phyloP scores from a whole-genome alignment of 257 asterid species.

The Solanum microdontum region DNA sequence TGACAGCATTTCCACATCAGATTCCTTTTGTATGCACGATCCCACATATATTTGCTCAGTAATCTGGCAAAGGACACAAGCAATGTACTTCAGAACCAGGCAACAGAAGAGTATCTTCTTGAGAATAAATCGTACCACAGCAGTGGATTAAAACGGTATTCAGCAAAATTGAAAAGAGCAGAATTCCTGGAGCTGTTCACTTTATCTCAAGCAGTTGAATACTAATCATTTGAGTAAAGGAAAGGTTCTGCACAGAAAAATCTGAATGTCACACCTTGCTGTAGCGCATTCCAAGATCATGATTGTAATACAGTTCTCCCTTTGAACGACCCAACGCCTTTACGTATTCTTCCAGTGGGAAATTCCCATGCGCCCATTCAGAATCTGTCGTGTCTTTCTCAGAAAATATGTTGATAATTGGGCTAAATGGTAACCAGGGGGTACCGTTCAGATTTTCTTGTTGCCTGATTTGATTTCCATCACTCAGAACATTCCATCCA shows the following conservation, averaged over 20 bases:
- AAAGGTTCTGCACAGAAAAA: conserved; percentile 9
- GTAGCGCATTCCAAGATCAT: conserved; percentile 83
- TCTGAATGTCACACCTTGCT: conserved; percentile 61
- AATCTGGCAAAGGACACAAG: conserved; percentile 34
- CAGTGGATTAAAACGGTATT: background rate
- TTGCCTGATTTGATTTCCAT: conserved; percentile 23
- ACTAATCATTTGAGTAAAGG: background rate
- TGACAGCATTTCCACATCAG: conserved; percentile 62
- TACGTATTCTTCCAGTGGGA: conserved; percentile 80
- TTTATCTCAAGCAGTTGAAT: background rate
- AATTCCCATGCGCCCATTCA: conserved; percentile 87
- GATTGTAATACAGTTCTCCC: conserved; percentile 80
- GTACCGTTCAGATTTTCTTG: conserved; percentile 15
- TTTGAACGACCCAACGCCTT: conserved; percentile 74
- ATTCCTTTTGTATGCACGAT: conserved; percentile 79
- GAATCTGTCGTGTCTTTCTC: conserved; percentile 44
- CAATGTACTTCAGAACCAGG: background rate
- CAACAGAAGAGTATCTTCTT: background rate
- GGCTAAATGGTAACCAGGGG: conserved; percentile 53
- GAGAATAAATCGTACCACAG: background rate
- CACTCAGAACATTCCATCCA: conserved; percentile 69
- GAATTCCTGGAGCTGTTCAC: background rate
- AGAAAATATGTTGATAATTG: conserved; percentile 52
- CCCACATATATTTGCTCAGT: conserved; percentile 96
- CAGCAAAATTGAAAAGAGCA: background rate